These are phyloP conservation scores for Eurotiales sp. DNA, from an alignment of 2,329 filamentous ascomycete genomes.

Conservation along the genomic window DNA sequence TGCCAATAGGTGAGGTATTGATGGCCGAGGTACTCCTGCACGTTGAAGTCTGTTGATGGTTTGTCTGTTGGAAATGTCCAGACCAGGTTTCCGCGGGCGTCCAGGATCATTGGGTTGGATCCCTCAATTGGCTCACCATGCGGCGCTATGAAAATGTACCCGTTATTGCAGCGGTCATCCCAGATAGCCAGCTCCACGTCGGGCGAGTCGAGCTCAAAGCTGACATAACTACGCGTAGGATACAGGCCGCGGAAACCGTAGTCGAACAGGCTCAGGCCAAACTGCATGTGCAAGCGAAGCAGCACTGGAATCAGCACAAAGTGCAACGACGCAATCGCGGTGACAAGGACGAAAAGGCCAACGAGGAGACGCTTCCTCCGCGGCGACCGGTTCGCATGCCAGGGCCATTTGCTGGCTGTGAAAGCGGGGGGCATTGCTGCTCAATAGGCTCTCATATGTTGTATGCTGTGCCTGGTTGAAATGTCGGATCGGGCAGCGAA, in stretches of 20 bases:
- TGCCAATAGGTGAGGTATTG: conserved; percentile 1
- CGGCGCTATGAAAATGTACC: not conserved
- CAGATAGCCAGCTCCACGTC: not conserved
- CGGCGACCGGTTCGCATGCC: not conserved
- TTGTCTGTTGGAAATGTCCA: not conserved
- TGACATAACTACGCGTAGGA: not conserved
- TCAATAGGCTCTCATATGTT: too few species aligned
- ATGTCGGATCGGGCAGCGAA: too few species aligned
- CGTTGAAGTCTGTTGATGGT: not conserved
- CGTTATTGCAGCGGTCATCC: not conserved
- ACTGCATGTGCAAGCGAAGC: not conserved
- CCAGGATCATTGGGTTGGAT: not conserved
- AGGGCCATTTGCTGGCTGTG: not conserved
- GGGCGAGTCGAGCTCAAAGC: not conserved
- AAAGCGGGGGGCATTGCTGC: not conserved
- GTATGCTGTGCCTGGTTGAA: too few species aligned
- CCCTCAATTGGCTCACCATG: not conserved
- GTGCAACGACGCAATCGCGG: not conserved
- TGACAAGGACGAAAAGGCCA: not conserved
- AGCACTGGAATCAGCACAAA: not conserved
- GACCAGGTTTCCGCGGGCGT: not conserved
- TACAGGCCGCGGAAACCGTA: not conserved
- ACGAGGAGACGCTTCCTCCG: not conserved
- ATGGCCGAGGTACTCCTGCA: not conserved
- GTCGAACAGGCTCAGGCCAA: not conserved